These are phyloP conservation scores for Entomophthora muscae DNA, from an alignment of 371 early-diverging fungal genomes.

Conservation along the genomic window DNA sequence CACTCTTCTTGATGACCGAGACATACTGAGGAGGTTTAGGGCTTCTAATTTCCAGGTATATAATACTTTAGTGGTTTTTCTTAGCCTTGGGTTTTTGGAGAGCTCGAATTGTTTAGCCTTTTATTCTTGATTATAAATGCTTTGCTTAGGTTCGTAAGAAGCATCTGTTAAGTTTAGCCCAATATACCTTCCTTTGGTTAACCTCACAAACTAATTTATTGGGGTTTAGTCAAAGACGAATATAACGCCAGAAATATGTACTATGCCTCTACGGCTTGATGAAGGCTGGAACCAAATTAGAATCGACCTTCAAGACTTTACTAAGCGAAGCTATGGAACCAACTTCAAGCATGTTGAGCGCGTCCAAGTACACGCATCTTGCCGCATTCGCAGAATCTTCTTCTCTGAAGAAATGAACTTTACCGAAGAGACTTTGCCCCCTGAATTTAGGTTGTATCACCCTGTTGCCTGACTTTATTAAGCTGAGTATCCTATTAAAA, in stretches of 20 bases:
- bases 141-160: too few relatives aligned
- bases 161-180: too few relatives aligned
- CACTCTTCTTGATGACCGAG: constrained; percentile 64
- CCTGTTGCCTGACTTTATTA: constrained; percentile 26
- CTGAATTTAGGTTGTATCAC: constrained; percentile 77
- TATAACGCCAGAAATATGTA: constrained; percentile 71
- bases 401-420: constrained; percentile 71
- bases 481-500: too few relatives aligned
- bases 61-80: not conserved
- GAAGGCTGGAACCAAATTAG: constrained; percentile 92
- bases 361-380: constrained; percentile 83
- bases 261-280: constrained; percentile 88
- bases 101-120: not conserved
- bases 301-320: constrained; percentile 71
- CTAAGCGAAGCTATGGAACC: constrained; percentile 74
- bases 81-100: not conserved
- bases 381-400: constrained; percentile 69
- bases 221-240: constrained; percentile 55
- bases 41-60: constrained; percentile 83
- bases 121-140: too few relatives aligned
- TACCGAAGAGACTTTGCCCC: constrained; percentile 81
- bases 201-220: too few relatives aligned
- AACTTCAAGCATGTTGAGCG: constrained; percentile 72
- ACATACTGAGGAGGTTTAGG: constrained; percentile 57
- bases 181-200: too few relatives aligned